Evolutionary conservation across 768 basidiomycete genomes (phyloP).

Genomic region (Russula brevipes): DNA sequence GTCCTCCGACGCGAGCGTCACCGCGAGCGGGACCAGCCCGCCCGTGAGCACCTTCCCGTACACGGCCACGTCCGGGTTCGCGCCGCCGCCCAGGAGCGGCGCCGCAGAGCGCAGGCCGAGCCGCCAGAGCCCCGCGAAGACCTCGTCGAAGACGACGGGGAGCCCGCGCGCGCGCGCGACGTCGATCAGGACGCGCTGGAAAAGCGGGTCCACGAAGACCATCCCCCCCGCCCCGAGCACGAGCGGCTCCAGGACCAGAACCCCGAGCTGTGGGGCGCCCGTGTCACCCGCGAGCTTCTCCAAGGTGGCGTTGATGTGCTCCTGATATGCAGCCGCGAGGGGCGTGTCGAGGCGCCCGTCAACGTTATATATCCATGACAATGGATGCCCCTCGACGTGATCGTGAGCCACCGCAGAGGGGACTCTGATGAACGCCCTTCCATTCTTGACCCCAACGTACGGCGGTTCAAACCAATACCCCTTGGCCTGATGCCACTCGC

Average conservation of each 20-base stretch:
- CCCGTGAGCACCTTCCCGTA: conserved; percentile 94
- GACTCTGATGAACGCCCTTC: conserved; percentile 48
- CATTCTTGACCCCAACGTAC: conserved; percentile 61
- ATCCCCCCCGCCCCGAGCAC: conserved; percentile 96
- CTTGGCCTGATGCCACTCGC: conserved; percentile 92
- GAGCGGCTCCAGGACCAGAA: conserved; percentile 85
- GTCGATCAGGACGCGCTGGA: conserved; percentile 85
- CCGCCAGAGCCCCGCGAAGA: conserved; percentile 90
- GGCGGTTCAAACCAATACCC: conserved; percentile 95
- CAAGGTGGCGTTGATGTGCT: conserved; percentile 52
- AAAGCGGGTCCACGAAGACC: conserved; percentile 95
- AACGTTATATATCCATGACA: conserved; percentile 69
- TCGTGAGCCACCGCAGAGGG: conserved; percentile 42
- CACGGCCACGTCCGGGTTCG: conserved; percentile 81
- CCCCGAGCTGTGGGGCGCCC: conserved; percentile 48
- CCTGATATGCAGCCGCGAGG: conserved; percentile 60
- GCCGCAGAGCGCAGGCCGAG: conserved; percentile 64
- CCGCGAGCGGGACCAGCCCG: conserved; percentile 80
- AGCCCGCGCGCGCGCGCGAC: conserved; percentile 71
- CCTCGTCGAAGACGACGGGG: conserved; percentile 94
- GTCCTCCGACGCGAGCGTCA: conserved; percentile 73
- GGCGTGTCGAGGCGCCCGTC: conserved; percentile 50
- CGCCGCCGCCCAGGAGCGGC: conserved; percentile 52
- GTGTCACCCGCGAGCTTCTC: conserved; percentile 37
- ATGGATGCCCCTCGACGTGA: conserved; percentile 37